Percentiles rank a stretch among this genome's conserved stretches.
Evolutionary conservation across 2,329 filamentous ascomycete genomes (phyloP).

Genomic region (Trichoderma sp.): DNA sequence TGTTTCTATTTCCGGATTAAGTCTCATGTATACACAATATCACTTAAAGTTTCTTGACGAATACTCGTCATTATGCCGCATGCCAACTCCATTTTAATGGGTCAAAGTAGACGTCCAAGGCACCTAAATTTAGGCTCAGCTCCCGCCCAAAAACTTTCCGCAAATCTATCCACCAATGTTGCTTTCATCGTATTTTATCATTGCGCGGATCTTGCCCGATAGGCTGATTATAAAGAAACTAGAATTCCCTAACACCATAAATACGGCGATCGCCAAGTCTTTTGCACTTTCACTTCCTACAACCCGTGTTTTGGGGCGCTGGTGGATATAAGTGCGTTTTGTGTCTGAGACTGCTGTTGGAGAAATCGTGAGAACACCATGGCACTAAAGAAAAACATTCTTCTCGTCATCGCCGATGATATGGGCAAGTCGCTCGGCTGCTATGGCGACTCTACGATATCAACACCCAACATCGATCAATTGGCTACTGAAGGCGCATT

Average conservation of each 20-base stretch:
- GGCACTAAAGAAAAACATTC: conserved; percentile 13
- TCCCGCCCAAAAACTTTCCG: conserved; percentile 16
- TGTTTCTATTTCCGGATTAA: background rate
- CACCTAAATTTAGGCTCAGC: background rate
- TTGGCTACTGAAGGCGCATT: conserved; percentile 1
- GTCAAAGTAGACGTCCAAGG: background rate
- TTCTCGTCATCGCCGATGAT: conserved; percentile 13
- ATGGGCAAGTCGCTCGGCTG: conserved; percentile 22
- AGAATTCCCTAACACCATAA: background rate
- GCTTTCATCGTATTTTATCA: background rate
- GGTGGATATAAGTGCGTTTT: background rate
- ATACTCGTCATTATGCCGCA: background rate
- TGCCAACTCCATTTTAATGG: background rate
- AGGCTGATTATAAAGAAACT: background rate
- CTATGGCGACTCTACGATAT: conserved; percentile 10
- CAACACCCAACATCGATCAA: conserved; percentile 11
- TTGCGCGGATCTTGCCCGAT: background rate
- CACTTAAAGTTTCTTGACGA: background rate
- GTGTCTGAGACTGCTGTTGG: background rate
- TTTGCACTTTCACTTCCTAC: background rate
- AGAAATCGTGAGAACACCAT: background rate
- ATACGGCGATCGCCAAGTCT: background rate
- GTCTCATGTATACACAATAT: background rate
- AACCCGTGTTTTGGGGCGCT: background rate
- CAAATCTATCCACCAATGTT: conserved; percentile 23